Conservation (phyloP, 768 basidiomycete species). For the Sistotremastrum niveocremeum region DNA sequence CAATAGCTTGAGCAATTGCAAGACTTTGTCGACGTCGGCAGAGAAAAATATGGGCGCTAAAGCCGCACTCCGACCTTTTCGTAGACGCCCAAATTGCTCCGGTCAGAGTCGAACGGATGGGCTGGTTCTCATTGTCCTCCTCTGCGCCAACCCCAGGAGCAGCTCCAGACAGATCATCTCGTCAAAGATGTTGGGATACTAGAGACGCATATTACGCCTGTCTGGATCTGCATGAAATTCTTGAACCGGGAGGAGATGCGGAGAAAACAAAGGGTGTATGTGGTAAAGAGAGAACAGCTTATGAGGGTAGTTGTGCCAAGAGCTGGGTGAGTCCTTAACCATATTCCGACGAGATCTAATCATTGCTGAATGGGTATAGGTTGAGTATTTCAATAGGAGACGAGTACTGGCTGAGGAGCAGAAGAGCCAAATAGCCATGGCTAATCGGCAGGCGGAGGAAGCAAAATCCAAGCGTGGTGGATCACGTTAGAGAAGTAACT, state of each 20-base stretch:
- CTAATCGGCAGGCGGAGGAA: slow-evolving; percentile 22
- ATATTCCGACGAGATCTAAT: not conserved
- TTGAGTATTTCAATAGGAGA: slow-evolving; percentile 91
- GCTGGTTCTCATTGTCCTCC: too few relatives aligned
- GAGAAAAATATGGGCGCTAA: too few relatives aligned
- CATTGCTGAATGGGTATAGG: slow-evolving; percentile 28
- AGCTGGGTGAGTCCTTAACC: slow-evolving; percentile 60
- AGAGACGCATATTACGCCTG: slow-evolving; percentile 80
- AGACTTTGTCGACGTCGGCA: too few relatives aligned
- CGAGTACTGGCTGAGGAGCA: slow-evolving; percentile 71
- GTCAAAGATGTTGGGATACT: slow-evolving; percentile 74
- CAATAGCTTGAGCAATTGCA: too few relatives aligned
- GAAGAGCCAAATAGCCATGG: slow-evolving; percentile 49
- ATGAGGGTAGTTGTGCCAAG: slow-evolving; percentile 66
- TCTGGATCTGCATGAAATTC: slow-evolving; percentile 52
- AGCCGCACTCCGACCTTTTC: too few relatives aligned
- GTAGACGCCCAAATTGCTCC: too few relatives aligned
- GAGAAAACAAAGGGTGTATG: slow-evolving; percentile 23
- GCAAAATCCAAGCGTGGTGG: slow-evolving; percentile 6
- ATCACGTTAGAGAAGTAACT: too few relatives aligned
- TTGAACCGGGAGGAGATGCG: slow-evolving; percentile 49
- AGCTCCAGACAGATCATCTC: slow-evolving; percentile 6
- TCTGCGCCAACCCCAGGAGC: too few relatives aligned
- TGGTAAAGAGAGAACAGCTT: slow-evolving; percentile 36
- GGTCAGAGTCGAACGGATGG: too few relatives aligned